A percentile compares a stretch with the other conserved stretches of the same genome.
Evolutionary conservation across 768 basidiomycete genomes (phyloP).

Genomic region (Psilocybe cyanescens): DNA sequence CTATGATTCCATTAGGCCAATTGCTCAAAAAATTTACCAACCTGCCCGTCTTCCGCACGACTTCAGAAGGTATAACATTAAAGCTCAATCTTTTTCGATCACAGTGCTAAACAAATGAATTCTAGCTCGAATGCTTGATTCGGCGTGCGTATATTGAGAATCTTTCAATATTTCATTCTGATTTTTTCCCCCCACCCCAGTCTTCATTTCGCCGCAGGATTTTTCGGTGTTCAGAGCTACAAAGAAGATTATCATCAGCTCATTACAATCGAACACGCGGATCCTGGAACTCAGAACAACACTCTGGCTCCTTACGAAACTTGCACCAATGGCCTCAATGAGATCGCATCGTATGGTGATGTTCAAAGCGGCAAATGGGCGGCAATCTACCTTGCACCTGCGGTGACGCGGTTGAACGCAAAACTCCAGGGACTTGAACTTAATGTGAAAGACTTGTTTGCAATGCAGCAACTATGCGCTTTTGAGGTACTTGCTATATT

Average conservation of each 20-base stretch:
- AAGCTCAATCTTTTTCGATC: neutral
- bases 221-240: conserved; percentile 51
- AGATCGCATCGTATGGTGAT: conserved; percentile 44
- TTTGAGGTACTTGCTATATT: conserved; percentile 56
- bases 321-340: conserved; percentile 57
- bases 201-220: conserved; percentile 56
- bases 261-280: conserved; percentile 53
- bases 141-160: conserved; percentile 34
- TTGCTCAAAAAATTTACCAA: conserved; percentile 45
- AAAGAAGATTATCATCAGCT: conserved; percentile 59
- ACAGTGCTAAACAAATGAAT: neutral
- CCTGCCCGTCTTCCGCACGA: conserved; percentile 67
- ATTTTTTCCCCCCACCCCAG: conserved; percentile 17
- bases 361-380: conserved; percentile 60
- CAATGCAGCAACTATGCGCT: conserved; percentile 71
- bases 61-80: conserved; percentile 43
- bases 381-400: conserved; percentile 58
- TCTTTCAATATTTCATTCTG: neutral
- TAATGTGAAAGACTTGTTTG: conserved; percentile 54
- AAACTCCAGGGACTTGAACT: conserved; percentile 56
- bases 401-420: conserved; percentile 53
- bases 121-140: conserved; percentile 50
- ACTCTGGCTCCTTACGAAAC: conserved; percentile 74
- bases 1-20: conserved; percentile 22
- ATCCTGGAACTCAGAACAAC: conserved; percentile 55